A percentile compares a stretch with the other conserved stretches of the same genome.
phyloP scores from a whole-genome alignment of 1,284 basidiomycete genomes.

The Trichosporon faecale region DNA sequence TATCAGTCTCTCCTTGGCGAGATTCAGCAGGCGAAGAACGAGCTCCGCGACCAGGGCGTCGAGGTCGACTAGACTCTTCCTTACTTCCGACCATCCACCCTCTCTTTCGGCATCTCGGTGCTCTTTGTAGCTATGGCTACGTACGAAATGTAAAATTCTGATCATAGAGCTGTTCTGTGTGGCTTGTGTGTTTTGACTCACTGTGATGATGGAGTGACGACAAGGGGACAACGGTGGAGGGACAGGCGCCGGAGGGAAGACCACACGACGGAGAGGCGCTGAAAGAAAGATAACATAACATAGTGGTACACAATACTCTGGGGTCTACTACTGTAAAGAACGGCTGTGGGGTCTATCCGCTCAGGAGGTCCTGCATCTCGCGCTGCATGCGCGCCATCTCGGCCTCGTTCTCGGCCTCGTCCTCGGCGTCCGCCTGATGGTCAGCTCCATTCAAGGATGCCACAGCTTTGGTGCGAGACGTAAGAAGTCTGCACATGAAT shows the following conservation, averaged over 20 bases:
- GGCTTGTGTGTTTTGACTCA: neutral
- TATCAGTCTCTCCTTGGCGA: constrained; percentile 63
- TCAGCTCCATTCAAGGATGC: neutral
- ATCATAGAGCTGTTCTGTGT: neutral
- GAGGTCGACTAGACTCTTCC: constrained; percentile 59
- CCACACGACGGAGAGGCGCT: too few species aligned
- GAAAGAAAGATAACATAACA: constrained; percentile 11
- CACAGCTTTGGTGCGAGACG: neutral
- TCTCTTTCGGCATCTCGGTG: neutral
- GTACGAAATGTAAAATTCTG: neutral
- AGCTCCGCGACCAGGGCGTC: constrained; percentile 64
- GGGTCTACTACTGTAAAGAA: neutral
- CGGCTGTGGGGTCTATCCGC: constrained; percentile 54
- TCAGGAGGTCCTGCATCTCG: constrained; percentile 78
- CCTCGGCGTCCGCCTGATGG: constrained; percentile 55
- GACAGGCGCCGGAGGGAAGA: too few species aligned
- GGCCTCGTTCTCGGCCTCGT: constrained; percentile 75
- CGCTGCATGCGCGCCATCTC: constrained; percentile 83
- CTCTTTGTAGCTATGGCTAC: neutral
- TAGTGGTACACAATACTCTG: constrained; percentile 17
- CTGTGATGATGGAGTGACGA: neutral
- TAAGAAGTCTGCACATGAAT: too few species aligned
- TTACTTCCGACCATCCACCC: neutral
- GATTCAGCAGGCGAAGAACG: constrained; percentile 66
- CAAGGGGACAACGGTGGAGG: too few species aligned